Percentiles rank a stretch among this genome's conserved stretches.
phyloP scores from a whole-genome alignment of 73 alveolate species.

The Paramecium caudatum region DNA sequence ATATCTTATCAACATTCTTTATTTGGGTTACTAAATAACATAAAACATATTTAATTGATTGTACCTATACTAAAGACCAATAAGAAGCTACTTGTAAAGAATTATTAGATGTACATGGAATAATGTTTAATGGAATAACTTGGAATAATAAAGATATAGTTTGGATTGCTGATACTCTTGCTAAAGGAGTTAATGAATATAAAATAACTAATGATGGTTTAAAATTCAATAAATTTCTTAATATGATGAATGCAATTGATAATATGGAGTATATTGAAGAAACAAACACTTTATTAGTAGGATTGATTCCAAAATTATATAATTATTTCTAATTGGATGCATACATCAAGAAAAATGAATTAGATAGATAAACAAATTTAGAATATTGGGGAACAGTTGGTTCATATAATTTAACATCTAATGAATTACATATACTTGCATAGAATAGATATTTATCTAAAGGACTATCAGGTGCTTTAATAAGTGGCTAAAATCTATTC shows the following conservation, averaged over 20 bases:
- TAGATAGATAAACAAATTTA: conserved; percentile 39
- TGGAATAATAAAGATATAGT: conserved; percentile 56
- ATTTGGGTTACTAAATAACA: not conserved
- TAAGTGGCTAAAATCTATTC: conserved; percentile 41
- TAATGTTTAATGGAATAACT: conserved; percentile 40
- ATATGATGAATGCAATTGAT: not conserved
- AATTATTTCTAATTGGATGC: conserved; percentile 10
- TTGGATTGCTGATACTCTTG: conserved; percentile 60
- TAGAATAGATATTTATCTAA: conserved; percentile 15
- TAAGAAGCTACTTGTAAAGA: not conserved
- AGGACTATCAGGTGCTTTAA: conserved; percentile 39
- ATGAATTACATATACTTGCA: not conserved
- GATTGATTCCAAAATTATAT: conserved; percentile 44
- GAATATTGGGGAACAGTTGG: conserved; percentile 51
- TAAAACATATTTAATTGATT: conserved; percentile 24
- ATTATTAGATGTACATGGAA: not conserved
- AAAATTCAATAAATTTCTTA: not conserved
- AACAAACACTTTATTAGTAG: not conserved
- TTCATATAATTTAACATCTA: not conserved
- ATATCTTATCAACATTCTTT: not conserved
- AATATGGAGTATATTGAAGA: conserved; percentile 50
- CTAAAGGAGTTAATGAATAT: not conserved
- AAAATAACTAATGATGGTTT: not conserved
- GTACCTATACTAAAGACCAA: not conserved
- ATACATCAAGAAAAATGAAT: not conserved